These are phyloP conservation scores for Hanseniaspora osmophila DNA, from an alignment of 805 yeast genomes.

Conservation along the genomic window DNA sequence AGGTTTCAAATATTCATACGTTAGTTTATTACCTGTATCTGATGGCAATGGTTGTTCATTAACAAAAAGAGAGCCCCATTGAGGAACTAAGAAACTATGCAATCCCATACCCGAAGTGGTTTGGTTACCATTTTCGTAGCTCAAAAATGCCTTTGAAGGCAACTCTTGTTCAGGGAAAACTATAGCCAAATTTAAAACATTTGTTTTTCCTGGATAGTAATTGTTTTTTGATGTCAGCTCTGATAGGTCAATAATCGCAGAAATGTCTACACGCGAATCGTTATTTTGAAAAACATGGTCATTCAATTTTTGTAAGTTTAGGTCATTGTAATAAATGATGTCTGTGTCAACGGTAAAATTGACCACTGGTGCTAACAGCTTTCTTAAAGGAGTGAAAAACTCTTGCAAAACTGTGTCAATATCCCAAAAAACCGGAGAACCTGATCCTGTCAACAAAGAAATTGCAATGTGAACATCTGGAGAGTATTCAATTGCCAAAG, in stretches of 20 bases:
- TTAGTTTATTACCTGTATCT: conserved; percentile 16
- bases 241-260: conserved; percentile 70
- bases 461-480: conserved; percentile 65
- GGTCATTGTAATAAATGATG: conserved; percentile 44
- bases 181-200: conserved; percentile 54
- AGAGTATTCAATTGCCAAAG: conserved; percentile 24
- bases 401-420: conserved; percentile 38
- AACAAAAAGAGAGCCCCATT: conserved; percentile 60
- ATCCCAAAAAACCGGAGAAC: conserved; percentile 60
- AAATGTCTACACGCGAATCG: conserved; percentile 29
- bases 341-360: conserved; percentile 71
- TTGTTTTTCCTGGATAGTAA: conserved; percentile 39
- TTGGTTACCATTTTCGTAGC: no score
- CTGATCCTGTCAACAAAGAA: conserved; percentile 59
- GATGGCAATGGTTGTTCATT: conserved; percentile 21
- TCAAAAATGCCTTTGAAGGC: conserved; percentile 1
- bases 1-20: conserved; percentile 34
- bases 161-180: conserved; percentile 16
- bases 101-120: conserved; percentile 6
- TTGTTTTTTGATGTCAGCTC: conserved; percentile 44
- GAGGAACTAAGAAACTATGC: conserved; percentile 55
- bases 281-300: neutral
- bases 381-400: conserved; percentile 42
- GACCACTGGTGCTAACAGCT: conserved; percentile 38
- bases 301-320: conserved; percentile 19